Evolutionary conservation across 2,329 filamentous ascomycete species (phyloP).

Genomic region (Pseudocercospora ulei): DNA sequence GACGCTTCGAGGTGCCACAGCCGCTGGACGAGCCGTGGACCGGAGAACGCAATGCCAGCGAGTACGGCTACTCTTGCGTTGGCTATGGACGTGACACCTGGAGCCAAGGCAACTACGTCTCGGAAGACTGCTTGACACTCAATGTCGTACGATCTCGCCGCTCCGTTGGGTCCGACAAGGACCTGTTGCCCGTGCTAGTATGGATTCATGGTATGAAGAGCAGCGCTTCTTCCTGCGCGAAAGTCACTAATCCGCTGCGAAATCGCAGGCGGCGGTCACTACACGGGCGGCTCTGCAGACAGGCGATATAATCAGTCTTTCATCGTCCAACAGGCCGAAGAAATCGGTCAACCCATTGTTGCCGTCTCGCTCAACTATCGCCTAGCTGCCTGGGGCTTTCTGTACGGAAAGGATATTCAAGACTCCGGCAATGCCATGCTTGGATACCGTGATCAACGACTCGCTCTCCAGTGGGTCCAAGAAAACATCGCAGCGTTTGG

Average conservation of each 20-base stretch:
- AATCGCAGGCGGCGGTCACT: conserved; percentile 25
- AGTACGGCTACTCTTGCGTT: conserved; percentile 43
- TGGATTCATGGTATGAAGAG: conserved; percentile 11
- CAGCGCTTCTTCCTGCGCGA: no score
- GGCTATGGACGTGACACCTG: conserved; percentile 40
- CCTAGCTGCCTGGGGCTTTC: conserved; percentile 58
- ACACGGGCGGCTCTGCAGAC: conserved; percentile 24
- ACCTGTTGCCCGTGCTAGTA: conserved; percentile 22
- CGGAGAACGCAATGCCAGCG: conserved; percentile 37
- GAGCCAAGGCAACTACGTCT: conserved; percentile 25
- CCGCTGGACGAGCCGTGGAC: conserved; percentile 43
- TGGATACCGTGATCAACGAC: conserved; percentile 31
- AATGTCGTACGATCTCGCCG: conserved; percentile 23
- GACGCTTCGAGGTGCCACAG: conserved; percentile 47
- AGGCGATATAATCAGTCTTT: conserved; percentile 27
- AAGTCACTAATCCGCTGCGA: conserved; percentile 18
- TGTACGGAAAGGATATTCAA: conserved; percentile 47
- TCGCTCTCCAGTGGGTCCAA: conserved; percentile 40
- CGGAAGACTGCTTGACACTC: conserved; percentile 26
- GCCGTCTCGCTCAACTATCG: conserved; percentile 55
- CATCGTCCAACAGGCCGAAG: conserved; percentile 26
- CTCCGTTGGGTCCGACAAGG: conserved; percentile 8
- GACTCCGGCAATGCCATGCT: conserved; percentile 45
- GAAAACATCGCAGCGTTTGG: conserved; percentile 30
- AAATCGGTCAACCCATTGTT: conserved; percentile 39